A percentile compares a stretch with the other conserved stretches of the same genome.
Conservation (phyloP, 164 flowering plant genomes). For the Protea cynaroides region DNA sequence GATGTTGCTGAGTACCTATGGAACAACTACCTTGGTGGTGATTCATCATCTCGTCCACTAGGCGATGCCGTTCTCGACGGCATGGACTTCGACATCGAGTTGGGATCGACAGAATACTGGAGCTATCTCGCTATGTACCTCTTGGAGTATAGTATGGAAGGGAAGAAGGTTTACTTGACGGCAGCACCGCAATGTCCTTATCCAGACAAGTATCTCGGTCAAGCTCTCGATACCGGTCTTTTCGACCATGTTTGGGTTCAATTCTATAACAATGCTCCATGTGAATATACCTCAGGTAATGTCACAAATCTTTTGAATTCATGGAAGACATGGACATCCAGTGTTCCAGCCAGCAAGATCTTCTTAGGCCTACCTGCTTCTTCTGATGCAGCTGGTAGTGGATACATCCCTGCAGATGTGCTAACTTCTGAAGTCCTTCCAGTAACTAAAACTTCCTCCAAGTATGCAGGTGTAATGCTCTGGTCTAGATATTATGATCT, state of each 20-base stretch:
- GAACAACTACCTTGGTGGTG: background rate
- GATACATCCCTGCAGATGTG: background rate
- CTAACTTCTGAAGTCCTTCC: background rate
- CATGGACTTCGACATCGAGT: slow-evolving; percentile 1
- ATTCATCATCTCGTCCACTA: background rate
- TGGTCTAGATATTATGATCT: background rate
- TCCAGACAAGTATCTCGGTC: background rate
- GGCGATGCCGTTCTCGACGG: background rate
- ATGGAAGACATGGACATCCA: background rate
- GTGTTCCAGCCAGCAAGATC: background rate
- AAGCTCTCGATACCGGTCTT: background rate
- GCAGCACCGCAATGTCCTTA: background rate
- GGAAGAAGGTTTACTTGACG: background rate
- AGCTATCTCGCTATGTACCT: background rate
- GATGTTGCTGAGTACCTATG: background rate
- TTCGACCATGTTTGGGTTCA: background rate
- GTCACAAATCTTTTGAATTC: background rate
- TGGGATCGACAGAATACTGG: background rate
- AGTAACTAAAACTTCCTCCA: background rate
- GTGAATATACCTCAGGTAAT: background rate
- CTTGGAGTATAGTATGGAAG: background rate
- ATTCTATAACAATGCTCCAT: background rate
- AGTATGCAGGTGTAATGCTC: background rate
- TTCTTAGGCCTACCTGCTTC: background rate
- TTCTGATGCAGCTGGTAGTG: background rate